Base-by-base conservation (phyloP, 2,329 filamentous ascomycete genomes). In the Parascedosporium putredinis region DNA sequence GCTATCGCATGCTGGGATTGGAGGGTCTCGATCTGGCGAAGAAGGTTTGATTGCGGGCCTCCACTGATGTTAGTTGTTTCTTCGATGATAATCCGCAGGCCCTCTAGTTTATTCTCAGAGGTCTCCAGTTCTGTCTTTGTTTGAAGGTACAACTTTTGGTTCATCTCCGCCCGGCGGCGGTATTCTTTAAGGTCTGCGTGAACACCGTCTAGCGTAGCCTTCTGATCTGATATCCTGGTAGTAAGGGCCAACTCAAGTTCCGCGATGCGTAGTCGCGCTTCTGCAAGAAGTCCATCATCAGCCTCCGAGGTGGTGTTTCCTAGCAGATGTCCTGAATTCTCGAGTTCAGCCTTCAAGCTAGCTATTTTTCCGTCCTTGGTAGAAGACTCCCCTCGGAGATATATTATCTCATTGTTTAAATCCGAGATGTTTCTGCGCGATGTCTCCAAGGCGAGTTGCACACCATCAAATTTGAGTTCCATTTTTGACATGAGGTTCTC, bases 1-100 rank as follows among this genome's bases (percentile, higher is more conserved):
- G 93, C 93, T 50, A 94, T 83, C 1, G 89, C 83, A 66, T 98
- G 95, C 63, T 98, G 94, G 5, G 87, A 93, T 65, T 98, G 93
- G 33, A 98, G 69, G 1, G 88, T 96, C 69, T 98, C 93, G 49
- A 98, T 86, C 66, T 98, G 94, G 36, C 93, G 82, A 40, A 97
- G 73, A 36, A 97, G 73, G 64, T 96, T 97, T 40, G 86, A 86
- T 59, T 95, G 89, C 1, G 86, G 81, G 60, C 95, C 88, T 12
- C 89, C 86, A 5, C 82, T 81, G 12, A 81, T 81, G 14, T 87
- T 86, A 2, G 89, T 91, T 1, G 82, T 88, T 64, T 98, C 93
- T 67, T 98, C 93, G 1, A 88, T 88, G 27, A 86, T 79, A 16
- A 83, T 79, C 50, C 93, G 84, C 68, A 96, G 82, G 7, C 86